These are phyloP conservation scores for Massarina eburnea DNA, from an alignment of 2,329 filamentous ascomycete species.

Conservation along the genomic window DNA sequence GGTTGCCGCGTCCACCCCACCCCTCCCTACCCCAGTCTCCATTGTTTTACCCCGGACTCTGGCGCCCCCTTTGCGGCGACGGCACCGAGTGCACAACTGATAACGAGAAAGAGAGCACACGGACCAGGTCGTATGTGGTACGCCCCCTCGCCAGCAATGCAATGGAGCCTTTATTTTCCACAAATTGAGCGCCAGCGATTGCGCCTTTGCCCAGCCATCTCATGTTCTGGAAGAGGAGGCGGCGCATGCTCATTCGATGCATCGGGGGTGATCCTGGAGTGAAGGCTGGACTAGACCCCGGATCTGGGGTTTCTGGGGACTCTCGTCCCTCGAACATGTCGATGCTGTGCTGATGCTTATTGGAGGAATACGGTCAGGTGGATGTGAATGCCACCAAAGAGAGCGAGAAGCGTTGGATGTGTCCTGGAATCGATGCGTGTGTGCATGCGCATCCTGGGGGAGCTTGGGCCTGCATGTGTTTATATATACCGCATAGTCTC, in stretches of 20 bases:
- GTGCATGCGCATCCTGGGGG: not conserved
- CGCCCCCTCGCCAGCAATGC: constrained; percentile 15
- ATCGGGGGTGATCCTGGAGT: constrained; percentile 1
- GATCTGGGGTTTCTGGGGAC: constrained; percentile 9
- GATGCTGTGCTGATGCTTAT: not conserved
- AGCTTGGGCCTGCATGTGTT: constrained; percentile 1
- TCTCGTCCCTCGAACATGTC: not conserved
- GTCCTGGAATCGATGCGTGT: not conserved
- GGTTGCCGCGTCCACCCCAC: no score
- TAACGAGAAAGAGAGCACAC: no score
- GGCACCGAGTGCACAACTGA: not conserved
- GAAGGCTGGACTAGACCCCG: constrained; percentile 7
- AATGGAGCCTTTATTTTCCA: constrained; percentile 15
- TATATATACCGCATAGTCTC: not conserved
- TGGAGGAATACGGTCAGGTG: not conserved
- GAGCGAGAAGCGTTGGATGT: not conserved
- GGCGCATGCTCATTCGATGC: constrained; percentile 14
- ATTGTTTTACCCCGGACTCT: constrained; percentile 1
- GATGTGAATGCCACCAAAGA: not conserved
- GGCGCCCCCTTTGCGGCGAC: not conserved
- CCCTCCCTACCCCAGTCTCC: not conserved
- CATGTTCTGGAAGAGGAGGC: constrained; percentile 12
- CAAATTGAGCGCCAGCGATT: constrained; percentile 11
- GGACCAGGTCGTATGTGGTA: no score
- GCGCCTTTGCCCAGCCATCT: constrained; percentile 4